These are phyloP conservation scores for Gomphus bonarii DNA, from an alignment of 1,284 basidiomycete species.

Conservation along the genomic window DNA sequence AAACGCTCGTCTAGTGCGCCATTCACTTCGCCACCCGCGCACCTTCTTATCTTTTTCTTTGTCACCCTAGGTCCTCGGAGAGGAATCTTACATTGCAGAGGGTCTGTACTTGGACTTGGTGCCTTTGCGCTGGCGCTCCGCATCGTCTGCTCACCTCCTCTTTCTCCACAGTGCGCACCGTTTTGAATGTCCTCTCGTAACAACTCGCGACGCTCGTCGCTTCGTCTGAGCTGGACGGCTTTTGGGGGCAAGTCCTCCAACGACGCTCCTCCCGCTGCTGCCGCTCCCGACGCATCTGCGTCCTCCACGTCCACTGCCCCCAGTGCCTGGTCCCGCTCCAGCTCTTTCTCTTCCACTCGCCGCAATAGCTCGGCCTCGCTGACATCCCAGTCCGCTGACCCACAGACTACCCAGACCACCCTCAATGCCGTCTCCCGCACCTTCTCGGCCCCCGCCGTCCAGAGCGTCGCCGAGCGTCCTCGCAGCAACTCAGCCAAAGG, in stretches of 20 bases:
- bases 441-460: constrained; percentile 26
- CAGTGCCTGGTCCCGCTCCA: constrained; percentile 2
- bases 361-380: constrained; percentile 2
- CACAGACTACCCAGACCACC: constrained; percentile 29
- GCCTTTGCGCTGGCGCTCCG: not conserved
- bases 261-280: not conserved
- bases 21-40: not conserved
- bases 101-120: too few relatives aligned
- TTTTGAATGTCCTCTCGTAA: not conserved
- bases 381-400: constrained; percentile 21
- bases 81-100: not conserved
- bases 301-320: not conserved
- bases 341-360: constrained; percentile 6
- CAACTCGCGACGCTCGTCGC: constrained; percentile 4
- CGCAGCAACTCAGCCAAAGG: constrained; percentile 23
- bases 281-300: not conserved
- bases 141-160: not conserved
- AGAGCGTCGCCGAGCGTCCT: constrained; percentile 15
- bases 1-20: not conserved
- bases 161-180: not conserved
- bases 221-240: constrained; percentile 6
- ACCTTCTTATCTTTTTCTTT: not conserved
- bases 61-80: not conserved
- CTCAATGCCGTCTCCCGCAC: constrained; percentile 41
- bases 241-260: not conserved